These are phyloP conservation scores for Xylariaceae sp. DNA, from an alignment of 2,329 filamentous ascomycete species.

Conservation along the genomic window DNA sequence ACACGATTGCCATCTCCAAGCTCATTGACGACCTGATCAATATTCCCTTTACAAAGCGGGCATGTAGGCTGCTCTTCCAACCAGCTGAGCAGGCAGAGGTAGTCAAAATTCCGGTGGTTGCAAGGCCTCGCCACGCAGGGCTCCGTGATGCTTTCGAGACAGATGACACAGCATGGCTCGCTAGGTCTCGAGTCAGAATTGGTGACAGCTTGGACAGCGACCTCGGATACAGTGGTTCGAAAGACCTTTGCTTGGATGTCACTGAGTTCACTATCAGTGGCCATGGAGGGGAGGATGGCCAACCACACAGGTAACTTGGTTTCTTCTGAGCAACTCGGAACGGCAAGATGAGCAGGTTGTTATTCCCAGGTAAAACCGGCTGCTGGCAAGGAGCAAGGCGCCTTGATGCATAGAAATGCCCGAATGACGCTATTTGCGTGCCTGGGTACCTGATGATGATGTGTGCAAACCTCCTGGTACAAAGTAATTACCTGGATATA, in stretches of 20 bases:
- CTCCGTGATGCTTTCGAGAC: conserved; percentile 71
- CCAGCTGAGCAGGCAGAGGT: conserved; percentile 80
- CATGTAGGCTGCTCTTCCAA: conserved; percentile 67
- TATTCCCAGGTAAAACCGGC: no score
- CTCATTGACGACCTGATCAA: conserved; percentile 61
- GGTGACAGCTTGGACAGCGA: conserved; percentile 25
- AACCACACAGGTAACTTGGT: no score
- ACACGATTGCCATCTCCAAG: conserved; percentile 42
- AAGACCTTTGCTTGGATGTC: conserved; percentile 40
- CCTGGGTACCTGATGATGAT: no score
- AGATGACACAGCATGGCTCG: conserved; percentile 73
- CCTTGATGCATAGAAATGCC: no score
- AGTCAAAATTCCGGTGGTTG: conserved; percentile 78
- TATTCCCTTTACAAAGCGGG: conserved; percentile 67
- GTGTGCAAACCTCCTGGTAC: no score
- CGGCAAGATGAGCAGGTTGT: no score
- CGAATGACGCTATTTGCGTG: no score
- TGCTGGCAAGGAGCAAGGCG: no score
- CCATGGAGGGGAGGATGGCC: conserved; percentile 28
- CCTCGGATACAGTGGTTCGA: conserved; percentile 40
- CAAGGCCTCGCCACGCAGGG: conserved; percentile 71
- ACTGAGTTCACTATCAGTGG: conserved; percentile 17
- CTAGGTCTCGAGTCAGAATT: conserved; percentile 25
- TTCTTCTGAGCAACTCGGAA: no score
- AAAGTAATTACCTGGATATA: no score